These are phyloP conservation scores for Epichloe uncinata DNA, from an alignment of 2,329 filamentous ascomycete genomes.

Conservation along the genomic window DNA sequence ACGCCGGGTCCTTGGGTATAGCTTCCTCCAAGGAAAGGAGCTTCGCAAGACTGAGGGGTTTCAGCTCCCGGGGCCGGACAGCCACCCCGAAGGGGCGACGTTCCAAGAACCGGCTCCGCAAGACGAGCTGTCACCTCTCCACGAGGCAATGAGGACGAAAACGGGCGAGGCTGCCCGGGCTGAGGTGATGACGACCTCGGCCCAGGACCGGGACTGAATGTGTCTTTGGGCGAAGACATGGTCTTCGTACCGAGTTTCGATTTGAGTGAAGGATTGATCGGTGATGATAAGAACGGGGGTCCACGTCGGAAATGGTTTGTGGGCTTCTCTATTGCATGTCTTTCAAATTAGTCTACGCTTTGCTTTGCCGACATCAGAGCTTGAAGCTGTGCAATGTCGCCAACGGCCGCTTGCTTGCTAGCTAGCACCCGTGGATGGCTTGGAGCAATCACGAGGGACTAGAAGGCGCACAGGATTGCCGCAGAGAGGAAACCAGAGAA, in stretches of 20 bases:
- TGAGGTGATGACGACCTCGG: slow-evolving; percentile 34
- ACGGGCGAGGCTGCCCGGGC: slow-evolving; percentile 31
- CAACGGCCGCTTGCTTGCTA: not conserved
- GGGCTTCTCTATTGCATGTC: slow-evolving; percentile 1
- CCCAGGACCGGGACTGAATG: slow-evolving; percentile 23
- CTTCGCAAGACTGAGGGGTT: slow-evolving; percentile 27
- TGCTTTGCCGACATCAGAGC: not conserved
- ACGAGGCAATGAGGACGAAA: slow-evolving; percentile 40
- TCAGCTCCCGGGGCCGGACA: slow-evolving; percentile 18
- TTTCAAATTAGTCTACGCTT: not conserved
- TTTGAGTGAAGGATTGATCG: not conserved
- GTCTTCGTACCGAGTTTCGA: not conserved
- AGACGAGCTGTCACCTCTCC: slow-evolving; percentile 48
- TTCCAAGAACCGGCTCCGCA: slow-evolving; percentile 39
- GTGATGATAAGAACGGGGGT: not conserved
- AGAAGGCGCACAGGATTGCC: not conserved
- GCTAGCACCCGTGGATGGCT: not conserved
- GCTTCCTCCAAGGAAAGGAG: slow-evolving; percentile 52
- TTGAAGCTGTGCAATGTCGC: not conserved
- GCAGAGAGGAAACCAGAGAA: not conserved
- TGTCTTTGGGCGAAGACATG: slow-evolving; percentile 27
- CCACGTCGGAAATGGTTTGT: not conserved
- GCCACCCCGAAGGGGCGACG: slow-evolving; percentile 22
- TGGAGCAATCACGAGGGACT: not conserved
- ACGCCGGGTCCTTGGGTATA: slow-evolving; percentile 63